Evolutionary conservation across 2,329 filamentous ascomycete genomes (phyloP), one percentile per base, ranked within the genome.

Genomic region (Phialocephala sp.): DNA sequence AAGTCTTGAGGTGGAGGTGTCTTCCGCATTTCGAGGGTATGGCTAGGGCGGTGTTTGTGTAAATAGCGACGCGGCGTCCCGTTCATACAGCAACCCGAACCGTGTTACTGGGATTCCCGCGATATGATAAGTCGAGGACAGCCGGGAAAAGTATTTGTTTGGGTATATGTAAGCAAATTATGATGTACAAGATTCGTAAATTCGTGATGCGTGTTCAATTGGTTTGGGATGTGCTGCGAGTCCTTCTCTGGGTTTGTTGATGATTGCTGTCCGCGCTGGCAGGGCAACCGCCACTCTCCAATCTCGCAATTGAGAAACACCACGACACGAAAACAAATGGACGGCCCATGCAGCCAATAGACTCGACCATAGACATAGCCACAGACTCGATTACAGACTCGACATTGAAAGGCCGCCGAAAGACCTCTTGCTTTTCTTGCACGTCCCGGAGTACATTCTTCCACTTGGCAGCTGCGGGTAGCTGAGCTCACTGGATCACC

Each of bases 1-100:
- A 75, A 76, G 39, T 72, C 68, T 35, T 67, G 56, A 20, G 58
- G 66, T 43, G 70, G 64, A 47, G 66, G 65, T 27, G 69, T 59
- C 65, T 71, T 73, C 43, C 66, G 57, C 71, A 74, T 74, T 22
- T 61, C 62, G 59, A 62, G 39, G 55, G 37, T 50, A 18, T 56
- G 27, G 57, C 47, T 39, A 32, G 47, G 35, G 24, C 22, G 22
- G 32, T 60, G 63, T 65, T 68, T 65, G 63, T 57, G 71, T 71
- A 70, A 72, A 72, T 69, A 71, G 56, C 65, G 66, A 67, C 39
- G 66, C 62, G 57, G 35, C 39, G 59, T 43, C 39, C 55, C 55
- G 69, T 71, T 70, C 71, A 72, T 74, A 72, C 70, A 72, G 67
- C 68, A 71, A 72, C 67, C 70, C 69, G 63, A 59, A 54, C 36